Conservation (phyloP, 2,329 filamentous ascomycete genomes). For the Corinectria fuckeliana region DNA sequence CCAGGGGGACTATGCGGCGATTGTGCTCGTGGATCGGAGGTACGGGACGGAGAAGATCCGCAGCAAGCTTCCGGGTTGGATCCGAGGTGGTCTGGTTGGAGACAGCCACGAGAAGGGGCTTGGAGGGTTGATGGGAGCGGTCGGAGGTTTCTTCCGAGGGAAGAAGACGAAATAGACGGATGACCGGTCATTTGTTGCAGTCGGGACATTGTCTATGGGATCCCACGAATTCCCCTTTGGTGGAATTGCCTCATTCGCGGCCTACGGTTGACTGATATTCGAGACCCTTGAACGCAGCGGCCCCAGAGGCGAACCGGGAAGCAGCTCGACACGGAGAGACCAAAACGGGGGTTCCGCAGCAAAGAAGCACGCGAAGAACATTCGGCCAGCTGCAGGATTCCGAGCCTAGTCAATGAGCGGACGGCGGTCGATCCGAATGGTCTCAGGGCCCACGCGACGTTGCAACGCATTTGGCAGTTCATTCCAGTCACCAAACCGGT, state of each 20-base stretch:
- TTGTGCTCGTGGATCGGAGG: constrained; percentile 81
- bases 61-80: constrained; percentile 88
- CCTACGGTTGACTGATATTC: constrained; percentile 11
- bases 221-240: not conserved
- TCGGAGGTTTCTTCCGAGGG: constrained; percentile 64
- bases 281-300: constrained; percentile 23
- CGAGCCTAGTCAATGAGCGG: no score
- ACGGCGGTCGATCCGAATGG: not conserved
- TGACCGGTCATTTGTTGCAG: no score
- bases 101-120: constrained; percentile 58
- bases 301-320: constrained; percentile 22
- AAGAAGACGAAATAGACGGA: constrained; percentile 45
- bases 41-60: constrained; percentile 78
- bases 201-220: not conserved
- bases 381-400: constrained; percentile 26
- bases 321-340: not conserved
- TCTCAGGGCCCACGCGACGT: not conserved
- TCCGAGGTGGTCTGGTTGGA: constrained; percentile 69
- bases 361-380: constrained; percentile 32
- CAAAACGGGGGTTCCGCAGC: constrained; percentile 4
- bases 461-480: constrained; percentile 5
- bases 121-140: constrained; percentile 63
- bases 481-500: constrained; percentile 2
- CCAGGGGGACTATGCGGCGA: constrained; percentile 85
- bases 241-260: constrained; percentile 5